Base-by-base conservation (phyloP, 2,329 filamentous ascomycete genomes). In the Aplosporella prunicola region DNA sequence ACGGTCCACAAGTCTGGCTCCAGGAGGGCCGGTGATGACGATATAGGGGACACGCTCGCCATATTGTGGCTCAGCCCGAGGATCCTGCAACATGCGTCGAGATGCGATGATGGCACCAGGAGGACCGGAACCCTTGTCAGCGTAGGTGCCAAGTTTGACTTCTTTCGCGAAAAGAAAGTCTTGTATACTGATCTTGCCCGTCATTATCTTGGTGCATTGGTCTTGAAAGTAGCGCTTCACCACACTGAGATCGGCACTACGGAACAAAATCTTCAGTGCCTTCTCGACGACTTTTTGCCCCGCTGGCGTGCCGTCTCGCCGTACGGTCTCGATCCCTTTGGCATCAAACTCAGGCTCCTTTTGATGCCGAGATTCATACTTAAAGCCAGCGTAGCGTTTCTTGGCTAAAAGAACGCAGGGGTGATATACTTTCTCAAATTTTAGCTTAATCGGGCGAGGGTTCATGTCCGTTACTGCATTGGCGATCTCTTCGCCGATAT, bases 341-440 rank as follows among this genome's bases (percentile, higher is more conserved):
- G 91, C 93, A 56, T 98, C 93, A 47, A 96, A 96, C 1, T 93
- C 83, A 1, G 91, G 89, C 46, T 79, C 76, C 7, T 58, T 65
- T 54, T 98, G 91, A 11, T 72, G 68, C 24, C 73, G 74, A 47
- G 70, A 75, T 55, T 98, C 91, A 62, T 93, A 98, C 57, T 94
- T 95, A 69, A 94, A 95, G 5, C 93, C 93, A 4, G 96, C 93
- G 50, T 98, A 98, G 39, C 91, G 82, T 56, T 98, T 98, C 66
- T 98, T 98, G 13, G 93, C 87, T 0, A 98, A 72, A 4, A 98
- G 71, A 0, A 96, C 78, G 55, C 89, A 96, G 0, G 93, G 91
- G 45, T 93, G 83, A 59, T 98, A 98, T 2, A 98, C 89, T 51
- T 98, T 98, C 57, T 98, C 91, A 49, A 98, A 95, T 56, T 96